Base-by-base conservation (phyloP, 1,139 yeast species). In the Nakaseomyces glabratus region DNA sequence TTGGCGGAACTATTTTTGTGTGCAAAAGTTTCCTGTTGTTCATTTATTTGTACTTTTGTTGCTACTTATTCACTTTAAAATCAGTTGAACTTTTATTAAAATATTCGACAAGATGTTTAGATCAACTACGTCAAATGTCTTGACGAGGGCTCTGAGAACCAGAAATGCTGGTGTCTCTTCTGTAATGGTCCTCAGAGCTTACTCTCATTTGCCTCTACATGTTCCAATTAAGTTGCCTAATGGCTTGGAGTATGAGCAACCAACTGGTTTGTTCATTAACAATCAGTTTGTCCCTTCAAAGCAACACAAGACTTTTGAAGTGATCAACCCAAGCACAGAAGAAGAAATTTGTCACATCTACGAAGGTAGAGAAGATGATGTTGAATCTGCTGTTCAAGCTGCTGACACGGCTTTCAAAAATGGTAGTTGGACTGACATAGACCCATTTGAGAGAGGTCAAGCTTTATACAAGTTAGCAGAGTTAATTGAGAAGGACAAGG, bases 401-500 rank as follows among this genome's bases (percentile, higher is more conserved):
- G 71, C 71, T 6, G 49, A 51, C 23, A 48, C 43, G 11, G 68
- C 70, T 1, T 66, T 66, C 42, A 46, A 54, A 24, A 48, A 51
- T 33, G 55, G 58, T 11, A 49, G 49, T 18, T 65, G 69, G 69
- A 48, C 65, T 25, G 49, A 48, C 6, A 45, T 49, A 7, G 69
- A 65, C 39, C 61, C 64, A 6, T 60, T 58, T 21, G 63, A 62
- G 39, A 66, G 81, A 56, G 78, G 75, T 14, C 49, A 60, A 24
- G 65, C 70, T 28, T 59, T 78, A 47, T 55, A 58, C 57, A 75
- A 70, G 55, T 58, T 78, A 34, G 82, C 82, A 15, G 75, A 72
- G 36, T 56, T 69, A 33, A 55, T 78, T 49, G 76, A 72, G 45
- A 60, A 68, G 45, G 66, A 77, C 43, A 61, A 63, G 45, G 82